Percentiles rank a stretch among this genome's conserved stretches.
phyloP scores from a whole-genome alignment of 2,329 filamentous ascomycete genomes.

The Pseudopithomyces chartarum region DNA sequence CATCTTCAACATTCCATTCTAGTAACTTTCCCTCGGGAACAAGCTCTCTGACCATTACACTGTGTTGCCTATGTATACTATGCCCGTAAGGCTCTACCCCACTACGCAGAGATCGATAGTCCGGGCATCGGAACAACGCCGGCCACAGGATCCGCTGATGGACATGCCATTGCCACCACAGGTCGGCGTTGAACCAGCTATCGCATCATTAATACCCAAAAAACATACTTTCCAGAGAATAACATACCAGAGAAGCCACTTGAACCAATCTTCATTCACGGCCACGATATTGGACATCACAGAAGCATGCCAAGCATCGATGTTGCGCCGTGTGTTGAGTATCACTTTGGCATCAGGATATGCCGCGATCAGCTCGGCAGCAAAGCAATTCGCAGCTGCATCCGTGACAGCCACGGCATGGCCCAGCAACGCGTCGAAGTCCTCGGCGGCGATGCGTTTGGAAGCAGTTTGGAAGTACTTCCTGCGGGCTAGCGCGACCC shows the following conservation, averaged over 20 bases:
- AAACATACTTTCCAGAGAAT: neutral
- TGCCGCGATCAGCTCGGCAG: constrained; percentile 49
- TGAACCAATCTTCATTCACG: constrained; percentile 10
- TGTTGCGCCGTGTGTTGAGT: constrained; percentile 8
- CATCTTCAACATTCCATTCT: constrained; percentile 60
- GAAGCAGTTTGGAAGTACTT: neutral
- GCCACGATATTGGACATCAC: constrained; percentile 8
- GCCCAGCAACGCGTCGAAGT: constrained; percentile 52
- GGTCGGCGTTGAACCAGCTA: constrained; percentile 13
- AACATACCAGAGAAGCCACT: constrained; percentile 8
- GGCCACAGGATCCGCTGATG: constrained; percentile 10
- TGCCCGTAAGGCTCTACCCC: neutral
- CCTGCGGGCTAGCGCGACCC: constrained; percentile 6
- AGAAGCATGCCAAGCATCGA: constrained; percentile 9
- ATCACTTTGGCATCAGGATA: constrained; percentile 57
- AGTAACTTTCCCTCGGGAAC: constrained; percentile 56
- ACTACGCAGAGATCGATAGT: constrained; percentile 5
- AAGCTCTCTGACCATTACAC: constrained; percentile 4
- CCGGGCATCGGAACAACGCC: constrained; percentile 1
- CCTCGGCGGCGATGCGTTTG: constrained; percentile 13
- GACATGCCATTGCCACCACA: constrained; percentile 11
- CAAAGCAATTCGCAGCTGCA: constrained; percentile 18
- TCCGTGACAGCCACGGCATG: constrained; percentile 36
- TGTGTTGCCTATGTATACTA: constrained; percentile 4
- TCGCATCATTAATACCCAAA: neutral